Evolutionary conservation across 2,329 filamentous ascomycete genomes (phyloP).

Genomic region (Zymoseptoria passerinii): DNA sequence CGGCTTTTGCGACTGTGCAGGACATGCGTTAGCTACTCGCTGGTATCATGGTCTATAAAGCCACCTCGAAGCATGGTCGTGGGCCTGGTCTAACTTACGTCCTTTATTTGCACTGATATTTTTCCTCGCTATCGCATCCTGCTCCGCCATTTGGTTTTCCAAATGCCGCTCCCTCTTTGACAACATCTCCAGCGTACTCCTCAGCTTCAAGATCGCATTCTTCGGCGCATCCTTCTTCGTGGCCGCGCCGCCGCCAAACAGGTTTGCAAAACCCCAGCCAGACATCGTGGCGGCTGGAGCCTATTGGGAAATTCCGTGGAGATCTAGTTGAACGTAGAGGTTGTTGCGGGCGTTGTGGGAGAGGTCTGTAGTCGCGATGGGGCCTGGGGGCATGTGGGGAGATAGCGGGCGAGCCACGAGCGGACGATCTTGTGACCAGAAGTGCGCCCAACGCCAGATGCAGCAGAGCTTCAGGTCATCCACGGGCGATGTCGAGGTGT

Average conservation of each 20-base stretch:
- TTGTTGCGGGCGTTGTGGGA: not conserved
- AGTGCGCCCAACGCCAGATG: not conserved
- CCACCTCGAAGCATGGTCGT: conserved; percentile 1
- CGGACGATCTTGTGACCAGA: not conserved
- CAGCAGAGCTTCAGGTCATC: not conserved
- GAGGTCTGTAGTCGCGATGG: not conserved
- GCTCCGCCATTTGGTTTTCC: conserved; percentile 85
- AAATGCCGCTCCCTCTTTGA: conserved; percentile 92
- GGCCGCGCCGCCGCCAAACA: conserved; percentile 72
- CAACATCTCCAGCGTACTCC: conserved; percentile 90
- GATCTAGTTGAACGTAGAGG: not conserved
- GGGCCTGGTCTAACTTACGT: conserved; percentile 48
- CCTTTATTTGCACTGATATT: conserved; percentile 83
- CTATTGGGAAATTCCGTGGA: not conserved
- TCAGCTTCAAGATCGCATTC: conserved; percentile 84
- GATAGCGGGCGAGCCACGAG: conserved; percentile 18
- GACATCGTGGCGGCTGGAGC: conserved; percentile 31
- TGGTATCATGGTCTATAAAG: not conserved
- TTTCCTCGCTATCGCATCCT: conserved; percentile 81
- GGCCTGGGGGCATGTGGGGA: not conserved
- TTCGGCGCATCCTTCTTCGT: conserved; percentile 92
- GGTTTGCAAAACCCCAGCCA: conserved; percentile 52
- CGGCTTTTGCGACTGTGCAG: conserved; percentile 71
- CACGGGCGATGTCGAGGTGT: not conserved
- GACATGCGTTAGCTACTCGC: not conserved